Conservation (phyloP, 345 rosid species). For the Gossypium herbaceum region DNA sequence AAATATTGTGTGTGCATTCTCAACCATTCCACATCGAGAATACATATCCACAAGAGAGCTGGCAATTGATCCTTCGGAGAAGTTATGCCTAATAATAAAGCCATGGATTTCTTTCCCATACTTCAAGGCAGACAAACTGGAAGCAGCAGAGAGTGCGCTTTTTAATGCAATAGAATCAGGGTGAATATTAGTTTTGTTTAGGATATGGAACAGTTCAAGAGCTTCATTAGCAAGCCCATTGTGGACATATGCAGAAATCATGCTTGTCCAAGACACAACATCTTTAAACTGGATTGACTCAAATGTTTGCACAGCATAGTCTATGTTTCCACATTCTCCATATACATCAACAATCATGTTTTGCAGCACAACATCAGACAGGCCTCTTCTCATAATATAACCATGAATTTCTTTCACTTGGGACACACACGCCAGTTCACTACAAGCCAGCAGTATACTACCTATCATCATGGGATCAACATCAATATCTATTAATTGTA, state of each 20-base stretch:
- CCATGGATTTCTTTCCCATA: slow-evolving; percentile 81
- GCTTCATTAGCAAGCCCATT: slow-evolving; percentile 63
- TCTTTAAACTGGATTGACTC: slow-evolving; percentile 54
- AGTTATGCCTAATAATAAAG: slow-evolving; percentile 50
- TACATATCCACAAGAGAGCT: slow-evolving; percentile 78
- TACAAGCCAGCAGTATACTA: slow-evolving; percentile 61
- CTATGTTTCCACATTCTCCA: slow-evolving; percentile 53
- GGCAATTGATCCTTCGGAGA: slow-evolving; percentile 53
- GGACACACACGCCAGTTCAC: slow-evolving; percentile 35
- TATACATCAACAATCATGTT: slow-evolving; percentile 63
- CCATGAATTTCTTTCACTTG: slow-evolving; percentile 70
- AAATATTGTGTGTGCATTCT: slow-evolving; percentile 52
- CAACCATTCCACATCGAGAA: slow-evolving; percentile 62
- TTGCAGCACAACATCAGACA: slow-evolving; percentile 53
- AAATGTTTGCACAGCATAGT: slow-evolving; percentile 56
- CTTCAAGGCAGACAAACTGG: slow-evolving; percentile 56
- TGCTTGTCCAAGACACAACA: slow-evolving; percentile 83
- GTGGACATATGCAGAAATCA: slow-evolving; percentile 62
- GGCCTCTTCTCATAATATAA: slow-evolving; percentile 46
- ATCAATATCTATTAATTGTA: slow-evolving; percentile 34
- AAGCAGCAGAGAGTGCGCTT: slow-evolving; percentile 56
- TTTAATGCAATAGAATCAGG: slow-evolving; percentile 63
- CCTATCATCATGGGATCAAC: slow-evolving; percentile 75
- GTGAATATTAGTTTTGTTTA: slow-evolving; percentile 45
- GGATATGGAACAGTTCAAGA: slow-evolving; percentile 40